phyloP scores from a whole-genome alignment of 345 rosid genomes.

The Durio zibethinus region DNA sequence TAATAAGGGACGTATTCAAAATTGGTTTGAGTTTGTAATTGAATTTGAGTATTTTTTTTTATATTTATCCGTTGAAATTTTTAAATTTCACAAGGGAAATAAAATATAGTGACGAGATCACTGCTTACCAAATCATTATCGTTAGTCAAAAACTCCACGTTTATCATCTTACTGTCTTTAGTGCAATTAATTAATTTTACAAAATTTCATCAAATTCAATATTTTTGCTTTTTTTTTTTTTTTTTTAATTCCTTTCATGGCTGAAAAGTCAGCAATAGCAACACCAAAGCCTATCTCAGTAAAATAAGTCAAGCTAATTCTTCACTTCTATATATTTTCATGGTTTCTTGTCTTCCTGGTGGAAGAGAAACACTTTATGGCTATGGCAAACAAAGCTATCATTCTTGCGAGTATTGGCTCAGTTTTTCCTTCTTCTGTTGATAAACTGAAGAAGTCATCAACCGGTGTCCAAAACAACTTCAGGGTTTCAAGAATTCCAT shows the following conservation, averaged over 20 bases:
- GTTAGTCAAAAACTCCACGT: background rate
- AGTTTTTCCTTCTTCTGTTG: background rate
- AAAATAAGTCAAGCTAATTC: background rate
- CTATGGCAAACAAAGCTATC: conserved; percentile 10
- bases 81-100: too few relatives aligned
- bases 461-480: background rate
- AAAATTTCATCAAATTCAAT: background rate
- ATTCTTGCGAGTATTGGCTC: background rate
- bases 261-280: background rate
- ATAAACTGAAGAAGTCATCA: conserved; percentile 8
- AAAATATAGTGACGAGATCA: background rate
- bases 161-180: background rate
- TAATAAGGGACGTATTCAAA: too few relatives aligned
- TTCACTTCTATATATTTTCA: background rate
- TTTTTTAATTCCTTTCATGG: background rate
- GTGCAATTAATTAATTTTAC: background rate
- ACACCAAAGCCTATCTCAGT: background rate
- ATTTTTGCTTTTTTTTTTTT: background rate
- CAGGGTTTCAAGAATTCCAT: conserved; percentile 11
- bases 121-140: background rate
- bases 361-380: background rate
- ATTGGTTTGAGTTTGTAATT: too few relatives aligned
- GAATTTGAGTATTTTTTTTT: too few relatives aligned
- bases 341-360: background rate
- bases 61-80: too few relatives aligned